Base-by-base conservation (phyloP, 2,329 filamentous ascomycete species). In the Chrysoporthe puriensis region DNA sequence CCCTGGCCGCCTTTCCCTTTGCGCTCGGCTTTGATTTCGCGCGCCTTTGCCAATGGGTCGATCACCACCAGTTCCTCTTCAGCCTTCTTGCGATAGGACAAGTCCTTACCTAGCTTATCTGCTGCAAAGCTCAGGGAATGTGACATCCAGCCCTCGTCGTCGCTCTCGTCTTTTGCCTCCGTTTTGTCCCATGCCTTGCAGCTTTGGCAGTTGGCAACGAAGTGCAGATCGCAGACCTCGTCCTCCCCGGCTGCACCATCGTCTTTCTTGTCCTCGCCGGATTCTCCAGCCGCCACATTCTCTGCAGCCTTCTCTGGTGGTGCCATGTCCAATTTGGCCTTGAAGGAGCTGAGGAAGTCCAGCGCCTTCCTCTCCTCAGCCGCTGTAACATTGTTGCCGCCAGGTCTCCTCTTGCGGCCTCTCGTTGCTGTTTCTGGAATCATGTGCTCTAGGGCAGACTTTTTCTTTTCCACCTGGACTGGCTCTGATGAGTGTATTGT, bases 181-280 rank as follows among this genome's bases (percentile, higher is more conserved):
- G 83, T 84, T 73, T 89, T 85, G 74, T 96, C 91, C 93, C 94
- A 97, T 0, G 90, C 87, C 68, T 88, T 89, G 78, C 96, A 98
- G 57, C 93, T 97, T 76, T 97, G 93, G 78, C 96, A 99, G 74
- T 96, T 92, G 61, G 91, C 92, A 71, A 99, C 96, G 78, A 98
- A 99, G 77, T 99, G 96, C 46, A 99, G 81, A 77, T 98, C 96
- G 76, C 96, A 99, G 4, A 96, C 84, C 62, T 85, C 85, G 2
- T 88, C 90, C 76, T 96, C 93, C 50, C 91, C 88, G 16, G 26
- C 42, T 48, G 26, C 63, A 6, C 54, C 63, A 46, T 73, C 73
- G 4, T 72, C 72, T 43, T 74, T 75, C 14, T 75, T 74, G 52
- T 74, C 72, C 36, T 71, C 75, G 5, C 71, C 72, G 18, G 75